Conservation (phyloP, 2,329 filamentous ascomycete genomes). For the Trichoderma sp. region DNA sequence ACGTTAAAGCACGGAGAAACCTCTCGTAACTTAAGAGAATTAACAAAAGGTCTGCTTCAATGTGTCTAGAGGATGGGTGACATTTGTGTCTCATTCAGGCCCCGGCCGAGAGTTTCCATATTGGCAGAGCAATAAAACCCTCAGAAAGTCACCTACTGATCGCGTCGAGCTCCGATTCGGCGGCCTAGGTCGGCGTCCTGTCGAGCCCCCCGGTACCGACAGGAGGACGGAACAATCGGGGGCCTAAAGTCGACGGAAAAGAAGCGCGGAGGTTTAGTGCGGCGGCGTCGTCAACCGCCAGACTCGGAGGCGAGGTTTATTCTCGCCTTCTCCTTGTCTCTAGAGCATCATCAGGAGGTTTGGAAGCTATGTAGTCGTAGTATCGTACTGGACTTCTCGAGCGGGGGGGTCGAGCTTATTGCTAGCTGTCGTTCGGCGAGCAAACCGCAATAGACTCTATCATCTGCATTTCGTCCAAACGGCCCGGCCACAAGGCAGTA, state of each 20-base stretch:
- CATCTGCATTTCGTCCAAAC: constrained; percentile 14
- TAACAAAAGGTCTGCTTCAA: not conserved
- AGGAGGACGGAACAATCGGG: constrained; percentile 20
- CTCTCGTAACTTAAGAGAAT: too few species aligned
- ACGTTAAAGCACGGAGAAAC: not conserved
- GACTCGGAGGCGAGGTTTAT: not conserved
- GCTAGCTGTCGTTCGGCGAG: constrained; percentile 1
- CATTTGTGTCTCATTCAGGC: not conserved
- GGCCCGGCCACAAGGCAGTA: constrained; percentile 6
- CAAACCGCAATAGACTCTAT: constrained; percentile 12
- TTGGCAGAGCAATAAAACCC: not conserved
- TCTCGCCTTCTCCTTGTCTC: not conserved
- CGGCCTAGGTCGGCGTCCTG: constrained; percentile 2
- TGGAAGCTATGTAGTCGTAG: too few species aligned
- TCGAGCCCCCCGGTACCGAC: constrained; percentile 1
- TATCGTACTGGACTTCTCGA: not conserved
- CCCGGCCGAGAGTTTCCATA: not conserved
- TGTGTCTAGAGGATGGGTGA: not conserved
- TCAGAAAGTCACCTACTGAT: not conserved
- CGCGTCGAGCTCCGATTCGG: constrained; percentile 12
- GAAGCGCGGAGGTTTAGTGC: constrained; percentile 10
- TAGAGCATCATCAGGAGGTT: not conserved
- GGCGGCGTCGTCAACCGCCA: constrained; percentile 4
- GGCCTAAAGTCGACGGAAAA: not conserved
- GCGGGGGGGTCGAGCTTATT: not conserved